Conservation (phyloP, 805 yeast species). For the Isabelozyma heimii region DNA sequence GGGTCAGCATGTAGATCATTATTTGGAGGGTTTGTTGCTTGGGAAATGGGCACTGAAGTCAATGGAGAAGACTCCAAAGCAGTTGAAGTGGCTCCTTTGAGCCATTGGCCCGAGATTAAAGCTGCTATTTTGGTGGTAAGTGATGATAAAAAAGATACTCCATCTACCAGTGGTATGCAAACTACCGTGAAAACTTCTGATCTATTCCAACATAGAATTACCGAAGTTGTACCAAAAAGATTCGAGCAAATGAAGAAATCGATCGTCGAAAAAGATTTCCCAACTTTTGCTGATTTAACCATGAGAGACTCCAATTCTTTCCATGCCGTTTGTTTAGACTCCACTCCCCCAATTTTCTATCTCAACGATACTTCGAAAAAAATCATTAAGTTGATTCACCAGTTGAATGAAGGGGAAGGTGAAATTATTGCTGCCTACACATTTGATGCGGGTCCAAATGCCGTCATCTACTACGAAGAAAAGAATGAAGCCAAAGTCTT, state of each 20-base stretch:
- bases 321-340: conserved; percentile 97
- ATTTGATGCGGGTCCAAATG: conserved; percentile 99
- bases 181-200: conserved; percentile 86
- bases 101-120: conserved; percentile 90
- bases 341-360: conserved; percentile 93
- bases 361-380: conserved; percentile 87
- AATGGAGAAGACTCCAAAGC: conserved; percentile 96
- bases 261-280: conserved; percentile 72
- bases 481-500: conserved; percentile 73
- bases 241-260: conserved; percentile 79
- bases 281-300: conserved; percentile 80
- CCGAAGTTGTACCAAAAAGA: conserved; percentile 81
- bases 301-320: conserved; percentile 97
- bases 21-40: conserved; percentile 97
- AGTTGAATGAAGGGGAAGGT: conserved; percentile 66
- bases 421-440: conserved; percentile 89
- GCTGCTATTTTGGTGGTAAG: conserved; percentile 92
- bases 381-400: conserved; percentile 74
- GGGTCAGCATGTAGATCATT: conserved; percentile 98
- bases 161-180: conserved; percentile 97
- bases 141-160: conserved; percentile 90
- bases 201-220: conserved; percentile 76
- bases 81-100: conserved; percentile 79
- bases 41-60: conserved; percentile 86
- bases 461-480: conserved; percentile 85